Percentiles rank a stretch among this genome's conserved stretches.
Conservation (phyloP, 768 basidiomycete species). For the Dictyophora rubrovolvata region DNA sequence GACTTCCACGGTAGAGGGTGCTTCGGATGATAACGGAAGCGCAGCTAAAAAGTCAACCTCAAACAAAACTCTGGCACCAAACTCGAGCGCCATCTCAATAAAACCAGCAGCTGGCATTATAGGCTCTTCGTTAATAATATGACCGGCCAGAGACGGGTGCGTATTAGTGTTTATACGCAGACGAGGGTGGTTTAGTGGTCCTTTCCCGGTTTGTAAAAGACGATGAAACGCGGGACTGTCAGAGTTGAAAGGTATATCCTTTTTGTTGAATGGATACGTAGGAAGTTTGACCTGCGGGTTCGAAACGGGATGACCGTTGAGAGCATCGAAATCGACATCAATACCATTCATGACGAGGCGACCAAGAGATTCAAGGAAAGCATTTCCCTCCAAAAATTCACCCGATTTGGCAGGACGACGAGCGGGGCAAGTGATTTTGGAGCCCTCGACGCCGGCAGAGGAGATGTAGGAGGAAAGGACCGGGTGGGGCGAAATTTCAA, state of each 20-base stretch:
- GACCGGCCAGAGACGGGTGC: conserved; percentile 9
- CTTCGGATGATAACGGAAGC: conserved; percentile 18
- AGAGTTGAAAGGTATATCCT: conserved; percentile 20
- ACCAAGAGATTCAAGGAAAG: conserved; percentile 21
- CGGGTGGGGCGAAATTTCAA: conserved; percentile 11
- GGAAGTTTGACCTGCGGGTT: conserved; percentile 18
- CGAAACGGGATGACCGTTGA: conserved; percentile 15
- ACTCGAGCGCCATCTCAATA: conserved; percentile 23
- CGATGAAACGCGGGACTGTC: conserved; percentile 17
- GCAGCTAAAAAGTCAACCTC: conserved; percentile 20
- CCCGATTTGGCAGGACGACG: conserved; percentile 27
- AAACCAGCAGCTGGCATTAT: conserved; percentile 16
- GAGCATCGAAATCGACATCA: conserved; percentile 19
- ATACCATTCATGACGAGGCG: conserved; percentile 7
- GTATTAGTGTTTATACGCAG: conserved; percentile 12
- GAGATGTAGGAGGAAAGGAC: conserved; percentile 14
- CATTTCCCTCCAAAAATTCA: conserved; percentile 23
- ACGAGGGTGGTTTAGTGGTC: conserved; percentile 13
- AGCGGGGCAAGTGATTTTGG: conserved; percentile 13
- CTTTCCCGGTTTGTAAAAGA: conserved; percentile 16
- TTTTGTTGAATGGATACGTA: conserved; percentile 22
- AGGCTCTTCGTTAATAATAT: conserved; percentile 10
- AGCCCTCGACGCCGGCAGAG: conserved; percentile 24
- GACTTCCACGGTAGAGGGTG: conserved; percentile 10
- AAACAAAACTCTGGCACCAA: conserved; percentile 20